Conservation (phyloP, 2,329 filamentous ascomycete genomes). For the Gremmenia infestans region DNA sequence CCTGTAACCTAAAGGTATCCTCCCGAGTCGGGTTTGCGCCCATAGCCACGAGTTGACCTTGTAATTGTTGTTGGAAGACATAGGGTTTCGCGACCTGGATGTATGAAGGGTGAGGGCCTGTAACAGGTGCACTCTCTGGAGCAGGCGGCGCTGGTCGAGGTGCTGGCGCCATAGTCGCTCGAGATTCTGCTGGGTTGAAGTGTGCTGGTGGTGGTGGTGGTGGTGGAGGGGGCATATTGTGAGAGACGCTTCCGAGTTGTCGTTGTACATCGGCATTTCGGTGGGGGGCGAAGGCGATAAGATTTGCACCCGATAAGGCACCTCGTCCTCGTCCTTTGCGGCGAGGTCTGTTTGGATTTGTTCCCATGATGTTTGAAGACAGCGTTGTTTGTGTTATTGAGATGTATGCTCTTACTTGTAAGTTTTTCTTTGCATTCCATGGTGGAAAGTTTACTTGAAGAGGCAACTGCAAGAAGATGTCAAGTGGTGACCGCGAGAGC, state of each 20-base stretch:
- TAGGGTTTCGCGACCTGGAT: conserved; percentile 56
- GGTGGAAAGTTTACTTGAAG: too few species aligned
- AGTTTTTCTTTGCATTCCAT: too few species aligned
- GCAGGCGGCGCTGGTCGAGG: not conserved
- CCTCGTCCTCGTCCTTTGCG: too few species aligned
- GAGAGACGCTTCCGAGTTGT: not conserved
- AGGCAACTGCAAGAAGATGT: too few species aligned
- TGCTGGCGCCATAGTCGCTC: conserved; percentile 19
- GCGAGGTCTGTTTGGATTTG: too few species aligned
- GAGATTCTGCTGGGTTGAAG: not conserved
- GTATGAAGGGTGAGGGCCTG: conserved; percentile 29
- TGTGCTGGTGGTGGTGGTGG: not conserved
- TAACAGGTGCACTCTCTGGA: conserved; percentile 5
- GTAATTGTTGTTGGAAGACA: conserved; percentile 74
- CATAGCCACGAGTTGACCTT: conserved; percentile 63
- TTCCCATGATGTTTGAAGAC: too few species aligned
- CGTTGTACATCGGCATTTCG: not conserved
- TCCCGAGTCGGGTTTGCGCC: conserved; percentile 73
- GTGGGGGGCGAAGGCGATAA: not conserved
- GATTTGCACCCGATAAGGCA: not conserved
- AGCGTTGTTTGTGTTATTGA: too few species aligned
- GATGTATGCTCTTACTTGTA: too few species aligned
- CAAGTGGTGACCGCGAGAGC: too few species aligned
- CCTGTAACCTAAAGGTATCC: conserved; percentile 74
- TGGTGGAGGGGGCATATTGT: not conserved